Conservation (phyloP, 139 green algal genomes). For the Prasinococcaceae sp. region DNA sequence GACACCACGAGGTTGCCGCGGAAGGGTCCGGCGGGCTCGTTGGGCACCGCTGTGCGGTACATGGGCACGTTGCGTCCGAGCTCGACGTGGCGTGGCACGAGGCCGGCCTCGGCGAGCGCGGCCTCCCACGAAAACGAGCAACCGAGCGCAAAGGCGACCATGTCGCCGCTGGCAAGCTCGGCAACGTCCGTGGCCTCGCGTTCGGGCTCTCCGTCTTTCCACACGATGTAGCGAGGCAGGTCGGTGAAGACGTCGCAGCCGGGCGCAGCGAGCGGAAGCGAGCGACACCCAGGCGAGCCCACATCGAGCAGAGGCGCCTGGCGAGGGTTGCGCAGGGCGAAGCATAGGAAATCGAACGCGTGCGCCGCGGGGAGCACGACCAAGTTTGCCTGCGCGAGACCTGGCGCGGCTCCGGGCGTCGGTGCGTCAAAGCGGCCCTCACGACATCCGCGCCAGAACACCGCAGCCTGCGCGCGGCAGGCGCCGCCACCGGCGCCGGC, state of each 20-base stretch:
- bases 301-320: neutral
- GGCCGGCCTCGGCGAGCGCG: neutral
- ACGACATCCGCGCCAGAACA: no score
- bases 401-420: neutral
- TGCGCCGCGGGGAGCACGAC: neutral
- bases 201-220: neutral
- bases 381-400: neutral
- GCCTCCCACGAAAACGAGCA: neutral
- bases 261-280: neutral
- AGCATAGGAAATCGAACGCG: neutral
- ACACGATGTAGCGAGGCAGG: neutral
- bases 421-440: no score
- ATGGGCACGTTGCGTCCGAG: neutral
- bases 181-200: neutral
- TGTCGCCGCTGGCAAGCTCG: neutral
- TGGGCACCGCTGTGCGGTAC: neutral
- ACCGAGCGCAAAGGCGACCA: neutral
- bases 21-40: neutral
- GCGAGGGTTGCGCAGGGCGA: neutral
- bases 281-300: neutral
- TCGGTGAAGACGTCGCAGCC: neutral
- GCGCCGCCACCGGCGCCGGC: no score
- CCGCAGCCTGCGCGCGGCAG: no score
- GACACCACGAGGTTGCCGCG: neutral
- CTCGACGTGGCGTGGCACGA: neutral